These are phyloP conservation scores for Yamagishiella unicocca DNA, from an alignment of 139 green algal genomes.

Conservation along the genomic window DNA sequence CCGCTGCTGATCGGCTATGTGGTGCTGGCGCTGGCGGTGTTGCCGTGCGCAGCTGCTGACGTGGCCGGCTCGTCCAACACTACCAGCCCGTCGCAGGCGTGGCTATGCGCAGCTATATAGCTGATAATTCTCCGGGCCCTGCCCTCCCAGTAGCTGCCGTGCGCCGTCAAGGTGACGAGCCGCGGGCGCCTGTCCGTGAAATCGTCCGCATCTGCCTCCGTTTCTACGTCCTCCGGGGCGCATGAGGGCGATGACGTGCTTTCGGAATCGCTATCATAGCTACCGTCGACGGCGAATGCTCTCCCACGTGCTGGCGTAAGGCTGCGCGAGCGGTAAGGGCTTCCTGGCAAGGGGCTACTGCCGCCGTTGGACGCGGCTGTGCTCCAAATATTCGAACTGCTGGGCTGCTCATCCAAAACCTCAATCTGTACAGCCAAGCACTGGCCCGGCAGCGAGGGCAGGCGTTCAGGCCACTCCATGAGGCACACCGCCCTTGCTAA, in stretches of 20 bases:
- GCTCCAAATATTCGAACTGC: too few species aligned
- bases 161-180: constrained; percentile 15
- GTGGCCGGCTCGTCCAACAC: not conserved
- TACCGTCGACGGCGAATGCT: not conserved
- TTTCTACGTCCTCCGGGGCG: not conserved
- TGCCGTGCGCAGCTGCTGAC: not conserved
- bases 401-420: constrained; percentile 31
- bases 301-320: not conserved
- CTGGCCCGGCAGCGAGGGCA: constrained; percentile 55
- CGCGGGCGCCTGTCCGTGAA: constrained; percentile 30
- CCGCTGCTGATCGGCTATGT: not conserved
- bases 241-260: not conserved
- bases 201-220: not conserved
- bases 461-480: constrained; percentile 77
- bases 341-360: not conserved
- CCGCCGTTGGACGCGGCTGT: not conserved
- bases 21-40: not conserved
- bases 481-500: constrained; percentile 66
- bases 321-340: not conserved
- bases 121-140: constrained; percentile 10
- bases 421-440: constrained; percentile 62
- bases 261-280: constrained; percentile 43
- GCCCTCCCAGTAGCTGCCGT: constrained; percentile 41
- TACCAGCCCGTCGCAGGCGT: constrained; percentile 36
- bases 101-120: constrained; percentile 31